Percentiles rank a stretch among this genome's conserved stretches.
Evolutionary conservation across 441 rosid genomes (phyloP).

Genomic region (Euphorbia schlechtendalii): DNA sequence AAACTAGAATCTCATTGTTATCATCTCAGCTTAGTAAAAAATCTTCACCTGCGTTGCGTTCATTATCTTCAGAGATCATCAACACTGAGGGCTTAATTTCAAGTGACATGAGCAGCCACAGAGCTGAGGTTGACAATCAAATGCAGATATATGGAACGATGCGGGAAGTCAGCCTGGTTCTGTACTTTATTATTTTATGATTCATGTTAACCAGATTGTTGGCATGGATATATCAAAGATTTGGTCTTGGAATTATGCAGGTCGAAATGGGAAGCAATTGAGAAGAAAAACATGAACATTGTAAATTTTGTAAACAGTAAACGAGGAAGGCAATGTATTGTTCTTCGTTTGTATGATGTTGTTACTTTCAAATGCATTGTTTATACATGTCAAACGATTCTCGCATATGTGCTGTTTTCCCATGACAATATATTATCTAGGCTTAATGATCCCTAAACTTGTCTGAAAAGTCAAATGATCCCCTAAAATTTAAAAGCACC

Average conservation of each 20-base stretch:
- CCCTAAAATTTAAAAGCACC: no score
- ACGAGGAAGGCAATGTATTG: not conserved
- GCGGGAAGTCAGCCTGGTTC: not conserved
- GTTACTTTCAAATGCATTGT: no score
- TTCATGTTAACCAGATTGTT: conserved; percentile 7
- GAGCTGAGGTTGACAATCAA: conserved; percentile 3
- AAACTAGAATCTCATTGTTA: not conserved
- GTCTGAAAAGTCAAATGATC: no score
- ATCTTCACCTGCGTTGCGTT: not conserved
- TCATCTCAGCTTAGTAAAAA: not conserved
- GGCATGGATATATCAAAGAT: conserved; percentile 4
- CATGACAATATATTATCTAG: no score
- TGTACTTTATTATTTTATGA: not conserved
- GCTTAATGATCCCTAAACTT: no score
- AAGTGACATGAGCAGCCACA: not conserved
- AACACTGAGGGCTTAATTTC: not conserved
- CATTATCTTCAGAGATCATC: not conserved
- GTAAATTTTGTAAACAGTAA: not conserved
- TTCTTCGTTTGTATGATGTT: not conserved
- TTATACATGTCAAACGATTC: no score
- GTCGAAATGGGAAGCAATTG: not conserved
- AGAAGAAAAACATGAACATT: not conserved
- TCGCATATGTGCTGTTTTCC: no score
- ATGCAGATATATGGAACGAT: not conserved
- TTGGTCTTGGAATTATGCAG: conserved; percentile 1